Evolutionary conservation across 2,329 filamentous ascomycete genomes (phyloP).

Genomic region (Microdochium trichocladiopsis): DNA sequence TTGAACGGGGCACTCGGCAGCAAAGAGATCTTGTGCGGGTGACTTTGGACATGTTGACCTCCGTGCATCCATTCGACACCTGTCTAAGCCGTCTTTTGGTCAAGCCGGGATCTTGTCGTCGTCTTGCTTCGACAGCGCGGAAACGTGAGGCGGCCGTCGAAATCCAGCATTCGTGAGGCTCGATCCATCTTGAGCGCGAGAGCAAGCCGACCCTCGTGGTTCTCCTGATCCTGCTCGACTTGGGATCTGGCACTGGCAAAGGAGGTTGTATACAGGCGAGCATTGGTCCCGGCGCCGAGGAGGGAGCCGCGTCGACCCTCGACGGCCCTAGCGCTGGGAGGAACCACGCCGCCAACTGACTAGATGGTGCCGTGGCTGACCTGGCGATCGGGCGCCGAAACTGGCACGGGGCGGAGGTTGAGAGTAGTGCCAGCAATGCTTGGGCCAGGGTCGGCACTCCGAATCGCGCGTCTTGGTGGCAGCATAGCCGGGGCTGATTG

Average conservation of each 20-base stretch:
- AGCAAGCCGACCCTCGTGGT: constrained; percentile 69
- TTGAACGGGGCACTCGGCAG: constrained; percentile 73
- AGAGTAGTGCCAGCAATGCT: constrained; percentile 15
- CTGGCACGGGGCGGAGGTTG: background rate
- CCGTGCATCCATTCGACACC: constrained; percentile 29
- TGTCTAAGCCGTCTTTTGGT: constrained; percentile 31
- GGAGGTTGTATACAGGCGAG: constrained; percentile 53
- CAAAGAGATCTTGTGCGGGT: background rate
- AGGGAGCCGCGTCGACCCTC: constrained; percentile 58
- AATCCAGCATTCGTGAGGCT: constrained; percentile 57
- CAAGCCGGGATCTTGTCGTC: constrained; percentile 13
- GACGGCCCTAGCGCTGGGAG: constrained; percentile 41
- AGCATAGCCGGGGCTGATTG: constrained; percentile 15
- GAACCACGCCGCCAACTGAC: constrained; percentile 66
- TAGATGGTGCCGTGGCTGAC: constrained; percentile 66
- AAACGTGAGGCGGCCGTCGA: constrained; percentile 24
- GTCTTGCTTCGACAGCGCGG: constrained; percentile 18
- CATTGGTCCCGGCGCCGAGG: constrained; percentile 65
- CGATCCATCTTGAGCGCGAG: constrained; percentile 75
- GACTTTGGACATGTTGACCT: constrained; percentile 5
- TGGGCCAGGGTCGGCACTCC: constrained; percentile 18
- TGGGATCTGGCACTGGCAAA: constrained; percentile 34
- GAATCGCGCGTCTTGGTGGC: constrained; percentile 11
- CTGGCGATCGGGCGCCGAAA: constrained; percentile 28
- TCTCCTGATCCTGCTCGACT: constrained; percentile 54